Evolutionary conservation across 2,329 filamentous ascomycete genomes (phyloP).

Genomic region (Neonectria ditissima): DNA sequence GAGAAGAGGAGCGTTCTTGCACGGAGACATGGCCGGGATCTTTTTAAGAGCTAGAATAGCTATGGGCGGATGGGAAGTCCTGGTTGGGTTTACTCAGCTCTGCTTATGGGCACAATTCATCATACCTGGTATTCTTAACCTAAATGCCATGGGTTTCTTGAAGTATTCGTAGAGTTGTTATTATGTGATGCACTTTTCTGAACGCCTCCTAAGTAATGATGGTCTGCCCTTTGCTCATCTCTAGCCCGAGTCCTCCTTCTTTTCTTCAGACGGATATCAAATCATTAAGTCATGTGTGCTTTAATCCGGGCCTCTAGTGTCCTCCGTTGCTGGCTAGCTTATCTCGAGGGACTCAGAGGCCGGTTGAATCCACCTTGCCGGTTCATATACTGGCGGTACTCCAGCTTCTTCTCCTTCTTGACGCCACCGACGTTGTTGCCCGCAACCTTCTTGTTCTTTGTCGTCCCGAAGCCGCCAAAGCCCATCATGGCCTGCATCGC

Average conservation of each 20-base stretch:
- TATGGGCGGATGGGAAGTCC: conserved; percentile 26
- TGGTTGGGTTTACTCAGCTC: conserved; percentile 16
- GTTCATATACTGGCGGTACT: conserved; percentile 98
- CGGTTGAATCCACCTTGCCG: conserved; percentile 84
- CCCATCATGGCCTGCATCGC: conserved; percentile 91
- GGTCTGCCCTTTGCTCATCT: neutral
- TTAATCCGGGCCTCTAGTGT: neutral
- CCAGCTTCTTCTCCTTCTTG: conserved; percentile 91
- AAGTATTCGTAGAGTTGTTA: neutral
- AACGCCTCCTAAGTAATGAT: neutral
- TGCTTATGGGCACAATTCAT: conserved; percentile 18
- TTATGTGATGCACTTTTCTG: neutral
- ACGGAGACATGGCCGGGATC: conserved; percentile 25
- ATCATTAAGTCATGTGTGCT: conserved; percentile 19
- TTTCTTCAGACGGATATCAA: conserved; percentile 19
- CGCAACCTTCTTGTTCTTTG: conserved; percentile 87
- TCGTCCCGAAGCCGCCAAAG: conserved; percentile 85
- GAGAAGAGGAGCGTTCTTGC: conserved; percentile 32
- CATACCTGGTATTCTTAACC: conserved; percentile 16
- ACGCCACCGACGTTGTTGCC: conserved; percentile 89
- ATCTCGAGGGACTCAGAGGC: conserved; percentile 72
- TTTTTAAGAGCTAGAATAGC: conserved; percentile 25
- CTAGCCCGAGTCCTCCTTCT: neutral
- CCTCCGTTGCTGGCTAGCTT: conserved; percentile 7
- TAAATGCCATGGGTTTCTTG: conserved; percentile 11